Conservation (phyloP, 129 eudicot species). For the Oenanthe sinensis region DNA sequence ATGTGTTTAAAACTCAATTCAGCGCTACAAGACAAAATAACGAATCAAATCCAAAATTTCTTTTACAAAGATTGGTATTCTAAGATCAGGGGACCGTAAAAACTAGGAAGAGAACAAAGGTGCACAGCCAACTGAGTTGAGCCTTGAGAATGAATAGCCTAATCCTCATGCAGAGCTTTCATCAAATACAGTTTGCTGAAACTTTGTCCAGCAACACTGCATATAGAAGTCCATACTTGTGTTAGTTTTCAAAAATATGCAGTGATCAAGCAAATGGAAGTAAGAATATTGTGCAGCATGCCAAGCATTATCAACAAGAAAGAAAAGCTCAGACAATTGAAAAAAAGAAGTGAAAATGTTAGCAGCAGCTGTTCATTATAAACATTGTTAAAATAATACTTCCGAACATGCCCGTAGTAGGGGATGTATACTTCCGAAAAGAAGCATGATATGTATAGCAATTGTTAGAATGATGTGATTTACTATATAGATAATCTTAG, state of each 20-base stretch:
- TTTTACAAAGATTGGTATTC: background rate
- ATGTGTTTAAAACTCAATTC: background rate
- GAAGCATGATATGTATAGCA: background rate
- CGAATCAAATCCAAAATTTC: background rate
- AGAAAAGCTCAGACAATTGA: background rate
- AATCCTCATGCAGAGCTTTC: slow-evolving; percentile 90
- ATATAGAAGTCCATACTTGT: background rate
- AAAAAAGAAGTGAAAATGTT: background rate
- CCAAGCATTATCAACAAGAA: background rate
- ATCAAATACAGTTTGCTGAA: slow-evolving; percentile 71
- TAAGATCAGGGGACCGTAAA: background rate
- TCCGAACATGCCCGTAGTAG: background rate
- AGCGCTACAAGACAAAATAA: background rate
- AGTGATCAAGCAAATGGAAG: background rate
- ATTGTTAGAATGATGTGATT: background rate
- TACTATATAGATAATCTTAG: background rate
- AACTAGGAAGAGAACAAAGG: background rate
- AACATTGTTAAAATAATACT: background rate
- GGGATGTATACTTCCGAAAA: background rate
- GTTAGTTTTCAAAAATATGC: background rate
- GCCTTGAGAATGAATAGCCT: slow-evolving; percentile 12
- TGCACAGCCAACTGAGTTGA: background rate
- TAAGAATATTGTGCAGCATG: background rate
- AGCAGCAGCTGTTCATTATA: background rate
- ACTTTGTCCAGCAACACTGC: slow-evolving; percentile 98